Base-by-base conservation (phyloP, 2,329 filamentous ascomycete species). In the Scedosporium dehoogii region DNA sequence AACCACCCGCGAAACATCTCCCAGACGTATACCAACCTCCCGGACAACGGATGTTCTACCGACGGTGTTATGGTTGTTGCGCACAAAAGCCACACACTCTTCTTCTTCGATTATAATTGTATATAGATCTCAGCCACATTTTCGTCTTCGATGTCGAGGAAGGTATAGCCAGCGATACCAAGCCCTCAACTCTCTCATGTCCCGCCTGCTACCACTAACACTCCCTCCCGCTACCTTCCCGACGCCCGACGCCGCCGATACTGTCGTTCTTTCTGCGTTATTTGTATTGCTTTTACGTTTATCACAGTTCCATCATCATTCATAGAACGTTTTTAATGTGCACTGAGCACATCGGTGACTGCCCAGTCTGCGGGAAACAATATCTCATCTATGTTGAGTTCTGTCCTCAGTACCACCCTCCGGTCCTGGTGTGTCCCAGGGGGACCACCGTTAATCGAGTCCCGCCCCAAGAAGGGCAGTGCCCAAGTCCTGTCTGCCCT, bases 341-440 rank as follows among this genome's bases (percentile, higher is more conserved):
- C 78, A 79, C 73, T 72, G 81, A 83, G 79, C 73, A 84, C 74
- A 78, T 74, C 68, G 78, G 79, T 69, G 73, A 78, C 71, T 85
- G 83, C 78, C 79, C 78, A 75, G 82, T 81, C 69, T 85, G 82
- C 77, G 77, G 81, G 76, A 84, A 82, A 73, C 74, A 77, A 67
- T 84, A 85, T 71, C 76, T 85, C 68, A 71, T 83, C 69, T 85
- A 80, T 75, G 79, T 85, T 73, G 75, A 78, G 67, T 84, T 85
- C 68, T 85, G 83, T 69, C 73, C 73, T 66, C 69, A 75, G 58
- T 81, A 78, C 65, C 80, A 78, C 66, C 80, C 80, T 46, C 80
- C 81, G 29, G 67, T 79, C 61, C 51, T 79, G 67, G 65, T 65
- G 62, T 85, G 82, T 67, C 80, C 78, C n/a, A 67, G 65, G 61